Conservation (phyloP, 1,284 basidiomycete genomes). For the Irpex sp. region DNA sequence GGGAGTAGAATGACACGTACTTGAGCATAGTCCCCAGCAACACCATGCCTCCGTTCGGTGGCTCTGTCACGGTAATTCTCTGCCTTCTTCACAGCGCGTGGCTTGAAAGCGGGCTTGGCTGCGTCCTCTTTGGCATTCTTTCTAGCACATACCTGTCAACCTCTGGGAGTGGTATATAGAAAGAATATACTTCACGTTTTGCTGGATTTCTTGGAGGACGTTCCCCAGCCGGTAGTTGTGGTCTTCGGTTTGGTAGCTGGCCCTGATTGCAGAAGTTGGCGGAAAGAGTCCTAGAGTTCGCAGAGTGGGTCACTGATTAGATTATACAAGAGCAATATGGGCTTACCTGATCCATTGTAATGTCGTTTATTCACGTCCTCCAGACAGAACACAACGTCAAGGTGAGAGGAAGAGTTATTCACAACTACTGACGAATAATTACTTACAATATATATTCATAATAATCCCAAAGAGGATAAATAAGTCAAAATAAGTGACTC, state of each 20-base stretch:
- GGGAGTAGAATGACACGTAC: slow-evolving; percentile 31
- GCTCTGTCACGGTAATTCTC: slow-evolving; percentile 67
- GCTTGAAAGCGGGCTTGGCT: slow-evolving; percentile 60
- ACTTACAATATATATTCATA: no score
- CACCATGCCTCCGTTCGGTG: slow-evolving; percentile 58
- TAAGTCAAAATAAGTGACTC: not conserved
- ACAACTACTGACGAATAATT: no score
- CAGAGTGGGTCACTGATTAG: no score
- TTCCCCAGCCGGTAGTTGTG: not conserved
- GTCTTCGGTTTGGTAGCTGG: not conserved
- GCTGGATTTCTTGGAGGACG: slow-evolving; percentile 6
- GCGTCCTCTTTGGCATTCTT: slow-evolving; percentile 20
- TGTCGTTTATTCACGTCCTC: not conserved
- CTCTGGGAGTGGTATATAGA: not conserved
- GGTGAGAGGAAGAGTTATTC: not conserved
- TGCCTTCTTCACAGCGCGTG: slow-evolving; percentile 71
- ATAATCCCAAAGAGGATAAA: not conserved
- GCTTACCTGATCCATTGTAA: slow-evolving; percentile 8
- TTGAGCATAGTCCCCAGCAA: slow-evolving; percentile 66
- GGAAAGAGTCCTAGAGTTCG: slow-evolving; percentile 11
- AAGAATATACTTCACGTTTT: slow-evolving; percentile 11
- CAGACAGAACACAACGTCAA: not conserved
- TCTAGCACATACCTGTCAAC: slow-evolving; percentile 11
- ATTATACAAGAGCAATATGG: no score
- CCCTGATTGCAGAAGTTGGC: slow-evolving; percentile 9